A percentile compares a stretch with the other conserved stretches of the same genome.
Conservation (phyloP, 495 filamentous ascomycete genomes). For the Penicillium bovifimosum region DNA sequence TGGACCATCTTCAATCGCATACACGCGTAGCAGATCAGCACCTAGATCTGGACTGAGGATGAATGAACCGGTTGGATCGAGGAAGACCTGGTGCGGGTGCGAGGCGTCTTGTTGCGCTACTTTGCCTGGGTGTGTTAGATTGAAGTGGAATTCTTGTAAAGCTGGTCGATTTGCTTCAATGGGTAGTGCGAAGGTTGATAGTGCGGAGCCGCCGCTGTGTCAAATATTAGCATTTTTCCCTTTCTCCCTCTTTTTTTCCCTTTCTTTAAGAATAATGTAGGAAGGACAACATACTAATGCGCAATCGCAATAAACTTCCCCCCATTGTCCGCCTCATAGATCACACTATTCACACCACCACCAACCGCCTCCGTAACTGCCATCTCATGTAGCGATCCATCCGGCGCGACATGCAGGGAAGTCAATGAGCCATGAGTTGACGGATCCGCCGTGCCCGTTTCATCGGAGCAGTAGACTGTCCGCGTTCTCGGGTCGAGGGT, state of each 20-base stretch:
- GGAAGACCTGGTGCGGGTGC: constrained; percentile 64
- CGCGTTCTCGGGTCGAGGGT: constrained; percentile 47
- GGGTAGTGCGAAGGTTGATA: constrained; percentile 37
- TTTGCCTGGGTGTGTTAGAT: constrained; percentile 42
- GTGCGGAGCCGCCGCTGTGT: constrained; percentile 27
- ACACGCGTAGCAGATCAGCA: constrained; percentile 63
- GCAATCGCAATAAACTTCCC: constrained; percentile 38
- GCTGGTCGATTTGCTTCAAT: constrained; percentile 15
- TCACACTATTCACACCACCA: constrained; percentile 37
- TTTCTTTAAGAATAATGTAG: not conserved
- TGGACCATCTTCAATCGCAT: constrained; percentile 45
- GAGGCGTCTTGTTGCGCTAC: constrained; percentile 56
- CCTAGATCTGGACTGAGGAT: constrained; percentile 67
- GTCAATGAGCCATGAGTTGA: constrained; percentile 28
- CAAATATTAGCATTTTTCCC: no score
- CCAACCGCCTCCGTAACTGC: constrained; percentile 23
- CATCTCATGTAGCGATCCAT: constrained; percentile 26
- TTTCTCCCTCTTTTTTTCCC: no score
- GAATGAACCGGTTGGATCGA: constrained; percentile 65
- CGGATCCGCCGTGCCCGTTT: constrained; percentile 44
- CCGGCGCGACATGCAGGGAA: constrained; percentile 12
- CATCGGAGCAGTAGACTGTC: constrained; percentile 58
- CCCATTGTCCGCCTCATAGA: constrained; percentile 28
- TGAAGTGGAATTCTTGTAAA: constrained; percentile 49
- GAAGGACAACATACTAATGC: constrained; percentile 38